Base-by-base conservation (phyloP, 192 early-diverging fungal species). In the Dimargaris xerosporica region DNA sequence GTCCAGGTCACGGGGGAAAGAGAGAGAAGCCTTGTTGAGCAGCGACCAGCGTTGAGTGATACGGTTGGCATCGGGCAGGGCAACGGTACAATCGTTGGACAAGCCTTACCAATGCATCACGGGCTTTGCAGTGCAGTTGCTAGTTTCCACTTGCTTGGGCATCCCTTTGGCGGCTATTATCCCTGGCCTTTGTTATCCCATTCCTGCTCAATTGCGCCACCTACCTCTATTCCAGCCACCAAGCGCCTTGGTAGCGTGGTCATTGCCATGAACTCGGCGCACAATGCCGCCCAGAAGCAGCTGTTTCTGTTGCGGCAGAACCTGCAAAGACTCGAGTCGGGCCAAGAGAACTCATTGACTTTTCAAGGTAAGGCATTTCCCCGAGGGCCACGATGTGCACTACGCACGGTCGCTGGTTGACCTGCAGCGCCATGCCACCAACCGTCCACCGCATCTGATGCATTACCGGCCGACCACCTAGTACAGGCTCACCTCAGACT, bases 321-420 rank as follows among this genome's bases (percentile, higher is more conserved):
- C n/a, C 5, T 51, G 11, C 10, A 6, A 6, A 51, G 25, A 21
- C 21, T n/a, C 50, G 50, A 51, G 50, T 51, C 50, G 6, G 50
- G 50, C 15, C 6, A 7, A 10, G 50, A 51, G 6, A 21, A 7
- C 10, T n/a, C 50, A 23, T 5, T 21, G 13, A 6, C 50, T 7
- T 23, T 51, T 6, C 50, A 21, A 51, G 50, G 50, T 51, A 51
- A 51, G 50, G n/a, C n/a, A n/a, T n/a, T n/a, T n/a, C n/a, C n/a
- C 50, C 10, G 6, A 7, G 50, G 11, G 44, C 44, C 17, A 17
- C 44, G 10, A 21, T 51, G 50, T 7, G 19, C 50, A 51, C 21
- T 6, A 21, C 50, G 15, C 50, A 23, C 44, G 44, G 16, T 12
- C 44, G 10, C 17, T 9, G 44, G 10, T 45, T 45, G 16, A 45